phyloP scores from a whole-genome alignment of 1,284 basidiomycete genomes.

The Schizopora paradoxa region DNA sequence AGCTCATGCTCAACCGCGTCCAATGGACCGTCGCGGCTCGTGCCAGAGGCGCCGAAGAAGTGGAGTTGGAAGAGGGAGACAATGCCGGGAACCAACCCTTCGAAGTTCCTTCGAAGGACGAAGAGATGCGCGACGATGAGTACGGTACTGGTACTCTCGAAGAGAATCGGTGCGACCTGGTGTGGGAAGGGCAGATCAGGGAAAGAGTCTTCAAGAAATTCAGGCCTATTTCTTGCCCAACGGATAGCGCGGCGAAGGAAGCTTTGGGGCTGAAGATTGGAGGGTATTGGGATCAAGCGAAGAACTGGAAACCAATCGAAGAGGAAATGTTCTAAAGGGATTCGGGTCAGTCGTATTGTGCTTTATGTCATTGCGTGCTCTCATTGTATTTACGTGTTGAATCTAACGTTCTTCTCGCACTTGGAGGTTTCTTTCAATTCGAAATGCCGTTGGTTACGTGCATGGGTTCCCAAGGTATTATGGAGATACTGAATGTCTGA shows the following conservation, averaged over 20 bases:
- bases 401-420: too few relatives aligned
- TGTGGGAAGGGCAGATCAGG: constrained; percentile 90
- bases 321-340: constrained; percentile 53
- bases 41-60: constrained; percentile 65
- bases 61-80: constrained; percentile 56
- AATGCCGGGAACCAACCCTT: constrained; percentile 27
- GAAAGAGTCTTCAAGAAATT: constrained; percentile 81
- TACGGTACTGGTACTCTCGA: constrained; percentile 49
- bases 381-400: too few relatives aligned
- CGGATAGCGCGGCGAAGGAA: constrained; percentile 82
- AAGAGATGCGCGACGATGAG: constrained; percentile 28
- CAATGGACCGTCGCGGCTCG: constrained; percentile 92
- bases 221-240: constrained; percentile 80
- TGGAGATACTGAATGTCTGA: too few relatives aligned
- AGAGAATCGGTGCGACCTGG: constrained; percentile 83
- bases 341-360: too few relatives aligned
- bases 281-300: constrained; percentile 92
- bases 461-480: too few relatives aligned
- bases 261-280: constrained; percentile 76
- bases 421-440: too few relatives aligned
- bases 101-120: constrained; percentile 22
- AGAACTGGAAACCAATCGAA: constrained; percentile 78
- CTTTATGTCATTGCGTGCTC: too few relatives aligned
- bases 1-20: constrained; percentile 84
- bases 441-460: too few relatives aligned